These are phyloP conservation scores for Candida silvicultrix DNA, from an alignment of 805 yeast species.

Conservation along the genomic window DNA sequence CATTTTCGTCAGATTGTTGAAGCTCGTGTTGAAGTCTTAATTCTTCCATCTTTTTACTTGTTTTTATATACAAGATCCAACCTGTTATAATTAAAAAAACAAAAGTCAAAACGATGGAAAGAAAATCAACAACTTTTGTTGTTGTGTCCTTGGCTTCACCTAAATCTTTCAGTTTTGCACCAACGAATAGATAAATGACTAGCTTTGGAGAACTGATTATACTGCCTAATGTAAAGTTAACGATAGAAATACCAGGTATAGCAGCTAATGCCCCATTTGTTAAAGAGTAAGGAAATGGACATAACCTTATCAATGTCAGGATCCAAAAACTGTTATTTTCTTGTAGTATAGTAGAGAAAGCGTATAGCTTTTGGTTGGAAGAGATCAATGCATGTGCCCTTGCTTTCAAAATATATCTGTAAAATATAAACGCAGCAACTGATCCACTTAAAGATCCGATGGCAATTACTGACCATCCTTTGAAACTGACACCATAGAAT, in stretches of 20 bases:
- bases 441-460: slow-evolving; percentile 69
- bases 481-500: slow-evolving; percentile 66
- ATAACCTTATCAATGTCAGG: slow-evolving; percentile 66
- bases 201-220: slow-evolving; percentile 76
- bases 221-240: slow-evolving; percentile 65
- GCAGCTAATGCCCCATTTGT: slow-evolving; percentile 92
- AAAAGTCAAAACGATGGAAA: slow-evolving; percentile 54
- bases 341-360: slow-evolving; percentile 66
- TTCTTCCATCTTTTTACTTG: slow-evolving; percentile 29
- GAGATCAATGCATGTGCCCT: slow-evolving; percentile 57
- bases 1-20: slow-evolving; percentile 5
- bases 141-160: slow-evolving; percentile 50
- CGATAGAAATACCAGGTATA: slow-evolving; percentile 63
- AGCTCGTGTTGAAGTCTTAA: slow-evolving; percentile 18
- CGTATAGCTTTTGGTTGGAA: slow-evolving; percentile 58
- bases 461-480: slow-evolving; percentile 77
- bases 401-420: slow-evolving; percentile 49
- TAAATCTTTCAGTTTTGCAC: slow-evolving; percentile 63
- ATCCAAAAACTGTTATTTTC: slow-evolving; percentile 65
- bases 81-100: slow-evolving; percentile 53
- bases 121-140: slow-evolving; percentile 52
- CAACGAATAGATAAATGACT: slow-evolving; percentile 70
- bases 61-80: slow-evolving; percentile 56
- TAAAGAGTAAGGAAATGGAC: slow-evolving; percentile 91
- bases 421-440: slow-evolving; percentile 61